Percentiles rank a stretch among this genome's conserved stretches.
phyloP scores from a whole-genome alignment of 148 eudicot genomes.

The Rhododendron griersonianum region DNA sequence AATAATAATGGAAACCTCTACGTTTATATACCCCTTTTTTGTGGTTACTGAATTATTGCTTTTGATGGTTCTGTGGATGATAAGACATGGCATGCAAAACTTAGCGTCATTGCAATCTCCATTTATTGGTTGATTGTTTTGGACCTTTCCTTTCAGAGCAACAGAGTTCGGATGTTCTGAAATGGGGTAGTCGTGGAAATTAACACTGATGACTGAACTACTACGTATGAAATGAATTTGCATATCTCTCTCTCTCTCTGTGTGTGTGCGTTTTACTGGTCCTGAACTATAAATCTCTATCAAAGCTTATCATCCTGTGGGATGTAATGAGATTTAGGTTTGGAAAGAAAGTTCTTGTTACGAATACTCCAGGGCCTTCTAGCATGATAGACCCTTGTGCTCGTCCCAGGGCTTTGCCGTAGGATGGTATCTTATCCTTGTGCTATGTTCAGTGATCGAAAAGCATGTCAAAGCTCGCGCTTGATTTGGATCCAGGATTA shows the following conservation, averaged over 20 bases:
- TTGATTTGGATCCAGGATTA: background rate
- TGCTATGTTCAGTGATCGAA: background rate
- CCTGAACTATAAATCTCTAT: background rate
- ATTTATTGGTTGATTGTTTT: background rate
- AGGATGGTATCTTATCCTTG: too few relatives aligned
- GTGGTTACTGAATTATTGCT: background rate
- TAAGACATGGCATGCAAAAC: background rate
- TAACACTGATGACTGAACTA: background rate
- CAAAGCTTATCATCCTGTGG: background rate
- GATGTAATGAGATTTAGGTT: background rate
- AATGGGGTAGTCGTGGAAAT: background rate
- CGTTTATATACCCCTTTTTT: background rate
- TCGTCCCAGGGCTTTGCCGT: background rate
- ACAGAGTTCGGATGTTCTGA: background rate
- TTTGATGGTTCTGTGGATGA: background rate
- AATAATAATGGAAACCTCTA: constrained; percentile 2
- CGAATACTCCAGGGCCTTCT: background rate
- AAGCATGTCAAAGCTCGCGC: background rate
- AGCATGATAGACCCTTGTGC: background rate
- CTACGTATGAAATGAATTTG: too few relatives aligned
- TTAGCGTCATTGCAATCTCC: background rate
- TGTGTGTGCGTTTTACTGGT: too few relatives aligned
- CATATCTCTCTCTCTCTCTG: too few relatives aligned
- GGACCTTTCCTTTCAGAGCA: background rate
- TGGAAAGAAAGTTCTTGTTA: background rate